Conservation (phyloP, 169 alveolate species). For the Babesia ovis region DNA sequence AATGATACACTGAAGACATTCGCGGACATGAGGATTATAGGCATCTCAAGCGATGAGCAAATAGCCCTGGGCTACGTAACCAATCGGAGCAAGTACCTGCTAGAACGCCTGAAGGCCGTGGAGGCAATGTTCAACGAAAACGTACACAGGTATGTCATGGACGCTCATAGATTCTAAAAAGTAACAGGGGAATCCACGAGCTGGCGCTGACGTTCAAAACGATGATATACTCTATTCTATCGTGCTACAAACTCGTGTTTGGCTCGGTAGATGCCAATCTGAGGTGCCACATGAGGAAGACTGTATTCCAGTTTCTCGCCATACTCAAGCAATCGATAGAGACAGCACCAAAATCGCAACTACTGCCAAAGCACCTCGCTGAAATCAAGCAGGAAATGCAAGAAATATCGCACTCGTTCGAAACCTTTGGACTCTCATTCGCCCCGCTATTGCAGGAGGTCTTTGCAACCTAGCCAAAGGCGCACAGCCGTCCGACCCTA, state of each 20-base stretch:
- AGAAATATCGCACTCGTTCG: constrained; percentile 28
- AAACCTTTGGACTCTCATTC: constrained; percentile 35
- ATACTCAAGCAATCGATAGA: background rate
- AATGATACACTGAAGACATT: constrained; percentile 21
- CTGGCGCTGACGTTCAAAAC: constrained; percentile 13
- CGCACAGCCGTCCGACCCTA: too few relatives aligned
- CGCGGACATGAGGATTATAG: constrained; percentile 27
- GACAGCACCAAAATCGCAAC: background rate
- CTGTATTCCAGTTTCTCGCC: constrained; percentile 20
- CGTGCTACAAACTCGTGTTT: constrained; percentile 21
- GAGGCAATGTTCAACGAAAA: constrained; percentile 2
- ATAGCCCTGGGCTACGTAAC: constrained; percentile 31
- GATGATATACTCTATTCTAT: constrained; percentile 7
- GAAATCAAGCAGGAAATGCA: constrained; percentile 19
- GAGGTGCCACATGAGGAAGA: constrained; percentile 16
- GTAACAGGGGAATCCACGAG: constrained; percentile 23
- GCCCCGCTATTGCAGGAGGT: constrained; percentile 20
- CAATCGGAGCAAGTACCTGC: constrained; percentile 23
- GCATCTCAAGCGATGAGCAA: constrained; percentile 30
- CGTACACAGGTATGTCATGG: constrained; percentile 29
- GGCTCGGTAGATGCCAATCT: constrained; percentile 35
- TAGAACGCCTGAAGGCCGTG: constrained; percentile 14
- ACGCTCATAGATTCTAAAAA: background rate
- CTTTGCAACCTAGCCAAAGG: background rate
- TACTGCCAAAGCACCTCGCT: constrained; percentile 3